Evolutionary conservation across 192 early-diverging fungal genomes (phyloP), one percentile per base, ranked within the genome.

Genomic region (Phlyctochytrium planicorne): DNA sequence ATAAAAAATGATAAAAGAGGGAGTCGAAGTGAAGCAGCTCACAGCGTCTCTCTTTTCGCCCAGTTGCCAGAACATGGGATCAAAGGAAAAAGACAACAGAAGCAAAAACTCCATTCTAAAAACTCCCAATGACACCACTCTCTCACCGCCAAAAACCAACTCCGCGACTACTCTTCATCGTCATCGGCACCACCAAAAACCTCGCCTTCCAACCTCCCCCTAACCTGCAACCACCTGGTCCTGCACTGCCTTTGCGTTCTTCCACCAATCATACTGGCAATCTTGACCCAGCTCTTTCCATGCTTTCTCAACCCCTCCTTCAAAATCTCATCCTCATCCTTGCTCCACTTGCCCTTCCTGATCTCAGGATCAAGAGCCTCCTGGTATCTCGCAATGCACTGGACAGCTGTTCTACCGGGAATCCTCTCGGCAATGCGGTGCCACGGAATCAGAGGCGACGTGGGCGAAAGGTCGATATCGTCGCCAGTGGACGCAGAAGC

Each of bases 171-270:
- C 40, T 47, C 40, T 20, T 47, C 40, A 6, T 47, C 40, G 10
- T 47, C 40, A 6, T 47, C 20, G 10, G 10, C 40, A 6, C 40
- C 40, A 47, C 40, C 40, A 6, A 20, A 6, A 6, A 47, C 40
- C 30, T 65, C 56, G 14, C 34, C 63, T 30, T 55, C 40, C 64
- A 66, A n/a, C 55, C 65, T 72, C 14, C 63, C 63, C 47, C 56
- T 59, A 2, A 79, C 47, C 53, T 73, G 69, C 23, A 79, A 30
- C 94, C 94, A 96, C 34, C 94, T 78, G 68, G 94, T 94, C 24
- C 93, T 87, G 66, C 94, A 96, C 67, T 94, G 93, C 65, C 93
- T 87, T 75, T 96, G 93, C 6, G 91, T 96, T 16, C 94, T 82
- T n/a, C 92, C 93, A 2, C 80, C 79, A 56, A 96, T 89, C 59